Percentiles rank a stretch among this genome's conserved stretches.
phyloP scores from a whole-genome alignment of 2,329 filamentous ascomycete species.

The Monilinia laxa region DNA sequence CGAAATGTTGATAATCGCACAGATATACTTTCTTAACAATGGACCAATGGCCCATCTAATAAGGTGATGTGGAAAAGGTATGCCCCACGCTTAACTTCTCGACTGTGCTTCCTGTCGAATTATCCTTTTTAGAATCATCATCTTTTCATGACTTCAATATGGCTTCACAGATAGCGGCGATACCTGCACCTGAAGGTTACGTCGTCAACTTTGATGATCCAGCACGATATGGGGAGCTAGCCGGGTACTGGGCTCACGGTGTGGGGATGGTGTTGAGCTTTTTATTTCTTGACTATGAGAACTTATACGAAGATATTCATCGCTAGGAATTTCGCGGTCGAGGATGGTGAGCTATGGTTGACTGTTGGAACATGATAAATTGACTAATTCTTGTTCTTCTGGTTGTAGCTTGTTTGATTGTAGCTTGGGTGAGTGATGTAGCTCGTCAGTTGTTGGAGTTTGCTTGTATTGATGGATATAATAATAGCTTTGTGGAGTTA shows the following conservation, averaged over 20 bases:
- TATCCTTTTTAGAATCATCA: not conserved
- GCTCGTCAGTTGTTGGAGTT: not conserved
- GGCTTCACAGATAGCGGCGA: not conserved
- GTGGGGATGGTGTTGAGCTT: conserved; percentile 9
- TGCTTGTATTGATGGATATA: not conserved
- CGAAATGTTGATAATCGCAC: not conserved
- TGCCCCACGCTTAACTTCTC: not conserved
- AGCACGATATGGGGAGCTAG: not conserved
- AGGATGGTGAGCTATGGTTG: conserved; percentile 2
- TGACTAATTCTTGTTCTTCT: not conserved
- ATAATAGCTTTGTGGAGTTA: conserved; percentile 3
- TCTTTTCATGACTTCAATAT: not conserved
- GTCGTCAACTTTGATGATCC: conserved; percentile 7
- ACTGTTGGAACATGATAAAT: not conserved
- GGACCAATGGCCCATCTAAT: not conserved
- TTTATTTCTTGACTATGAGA: conserved; percentile 1
- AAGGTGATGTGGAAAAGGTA: not conserved
- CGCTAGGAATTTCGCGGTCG: conserved; percentile 11
- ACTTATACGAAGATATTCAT: conserved; percentile 6
- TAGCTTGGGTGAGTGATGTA: conserved; percentile 15
- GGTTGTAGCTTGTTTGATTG: conserved; percentile 2
- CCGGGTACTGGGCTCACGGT: conserved; percentile 15
- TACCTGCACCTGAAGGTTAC: conserved; percentile 17
- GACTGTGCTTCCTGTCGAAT: not conserved
- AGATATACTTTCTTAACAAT: not conserved